phyloP scores from a whole-genome alignment of 768 basidiomycete species.

The Lentinula sp. region DNA sequence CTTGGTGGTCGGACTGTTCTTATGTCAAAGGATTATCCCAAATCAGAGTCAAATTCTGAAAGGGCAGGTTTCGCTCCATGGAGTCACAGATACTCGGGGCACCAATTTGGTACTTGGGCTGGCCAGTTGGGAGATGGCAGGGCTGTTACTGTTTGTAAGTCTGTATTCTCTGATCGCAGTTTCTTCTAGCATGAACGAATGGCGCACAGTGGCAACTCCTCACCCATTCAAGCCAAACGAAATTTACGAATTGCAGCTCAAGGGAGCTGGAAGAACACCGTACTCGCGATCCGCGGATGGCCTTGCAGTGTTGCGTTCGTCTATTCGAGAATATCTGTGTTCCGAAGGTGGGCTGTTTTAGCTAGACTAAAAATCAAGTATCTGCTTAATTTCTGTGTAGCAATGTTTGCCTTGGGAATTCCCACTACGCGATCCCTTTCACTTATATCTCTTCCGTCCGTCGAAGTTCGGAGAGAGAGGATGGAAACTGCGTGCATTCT shows the following conservation, averaged over 20 bases:
- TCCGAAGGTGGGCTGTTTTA: conserved; percentile 63
- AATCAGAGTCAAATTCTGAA: background rate
- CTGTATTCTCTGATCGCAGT: background rate
- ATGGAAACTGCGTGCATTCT: conserved; percentile 67
- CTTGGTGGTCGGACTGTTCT: conserved; percentile 73
- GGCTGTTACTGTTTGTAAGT: conserved; percentile 72
- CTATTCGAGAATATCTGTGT: conserved; percentile 89
- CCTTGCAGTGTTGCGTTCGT: conserved; percentile 90
- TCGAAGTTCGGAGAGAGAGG: conserved; percentile 73
- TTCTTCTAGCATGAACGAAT: conserved; percentile 1
- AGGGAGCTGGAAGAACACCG: conserved; percentile 91
- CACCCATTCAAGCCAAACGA: conserved; percentile 51
- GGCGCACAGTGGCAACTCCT: conserved; percentile 62
- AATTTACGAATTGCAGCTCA: conserved; percentile 85
- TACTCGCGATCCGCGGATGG: conserved; percentile 93
- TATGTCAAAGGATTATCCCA: conserved; percentile 30
- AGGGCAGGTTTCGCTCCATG: conserved; percentile 58
- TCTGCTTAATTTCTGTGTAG: conserved; percentile 12
- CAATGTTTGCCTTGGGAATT: conserved; percentile 68
- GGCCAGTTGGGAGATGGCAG: conserved; percentile 96
- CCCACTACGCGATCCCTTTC: conserved; percentile 87
- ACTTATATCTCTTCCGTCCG: conserved; percentile 64
- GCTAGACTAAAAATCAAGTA: background rate
- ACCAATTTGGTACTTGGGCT: conserved; percentile 87
- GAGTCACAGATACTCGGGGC: conserved; percentile 88